Evolutionary conservation across 441 rosid species (phyloP), one percentile per base, ranked within the genome.

Genomic region (Flueggea neowawraea): DNA sequence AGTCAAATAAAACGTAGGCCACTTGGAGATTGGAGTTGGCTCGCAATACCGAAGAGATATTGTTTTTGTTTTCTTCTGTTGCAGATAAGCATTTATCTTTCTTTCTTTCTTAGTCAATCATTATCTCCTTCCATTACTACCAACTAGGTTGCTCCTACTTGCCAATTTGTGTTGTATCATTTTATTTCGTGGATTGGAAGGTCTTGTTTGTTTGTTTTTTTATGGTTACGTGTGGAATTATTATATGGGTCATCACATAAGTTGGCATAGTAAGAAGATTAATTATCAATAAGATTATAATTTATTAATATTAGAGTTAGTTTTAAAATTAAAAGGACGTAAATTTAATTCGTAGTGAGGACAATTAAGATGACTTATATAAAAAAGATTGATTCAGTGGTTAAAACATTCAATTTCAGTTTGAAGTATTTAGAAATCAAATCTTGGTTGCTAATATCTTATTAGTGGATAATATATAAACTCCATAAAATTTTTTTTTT

Each of bases 21-120:
- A 71, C 62, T 63, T 64, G 73, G 59, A 39, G 16, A 44, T 13
- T 32, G 39, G 47, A 16, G 11, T 47, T 69, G 72, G 71, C 57
- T 52, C 44, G 66, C 63, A 60, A 55, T 39, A 55, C 10, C 70
- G 12, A 31, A 5, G 12, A 22, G 16, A 39, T 16, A 14, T 22
- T 10, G 10, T 4, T 62, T 63, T 61, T 60, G 48, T 60, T 32
- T 17, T 54, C 60, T 69, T 61, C 61, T 55, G 58, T 47, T 65
- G 57, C 49, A 45, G 71, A 64, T 69, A 66, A 69, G 53, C 60
- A 41, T 58, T 50, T 14, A 52, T 44, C 41, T 36, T 44, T 66
- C 33, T 28, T 47, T 9, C 56, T 31, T 28, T 4, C 43, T 59
- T n/a, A n/a, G n/a, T n/a, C 61, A 66, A 31, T 65, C 12, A 3